Conservation (phyloP, 192 early-diverging fungal species). For the Rhizoclosmatium globosum region DNA sequence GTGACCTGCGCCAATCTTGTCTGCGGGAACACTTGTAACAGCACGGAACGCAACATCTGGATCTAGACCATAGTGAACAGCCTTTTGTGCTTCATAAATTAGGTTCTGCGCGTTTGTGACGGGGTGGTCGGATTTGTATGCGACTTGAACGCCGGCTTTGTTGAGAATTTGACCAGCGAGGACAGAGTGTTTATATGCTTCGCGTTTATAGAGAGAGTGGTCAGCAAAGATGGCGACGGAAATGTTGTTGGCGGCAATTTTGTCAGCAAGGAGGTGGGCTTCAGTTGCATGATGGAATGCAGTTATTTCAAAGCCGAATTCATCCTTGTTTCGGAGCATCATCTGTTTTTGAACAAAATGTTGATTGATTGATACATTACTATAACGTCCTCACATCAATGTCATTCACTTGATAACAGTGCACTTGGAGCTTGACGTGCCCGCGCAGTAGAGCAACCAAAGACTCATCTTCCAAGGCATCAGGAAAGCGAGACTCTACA, state of each 20-base stretch:
- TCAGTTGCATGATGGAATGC: slow-evolving; percentile 84
- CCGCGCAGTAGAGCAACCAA: slow-evolving; percentile 74
- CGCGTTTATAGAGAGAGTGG: slow-evolving; percentile 73
- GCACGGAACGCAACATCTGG: slow-evolving; percentile 64
- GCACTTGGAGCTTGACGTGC: slow-evolving; percentile 73
- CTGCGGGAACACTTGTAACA: slow-evolving; percentile 77
- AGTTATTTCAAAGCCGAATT: slow-evolving; percentile 77
- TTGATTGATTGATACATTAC: neutral
- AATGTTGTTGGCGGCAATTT: slow-evolving; percentile 68
- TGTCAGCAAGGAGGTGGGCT: slow-evolving; percentile 73
- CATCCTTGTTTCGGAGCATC: slow-evolving; percentile 72
- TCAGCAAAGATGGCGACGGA: slow-evolving; percentile 76
- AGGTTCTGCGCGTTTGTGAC: slow-evolving; percentile 76
- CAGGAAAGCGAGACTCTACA: slow-evolving; percentile 64
- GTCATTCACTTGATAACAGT: slow-evolving; percentile 60
- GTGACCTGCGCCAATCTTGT: slow-evolving; percentile 69
- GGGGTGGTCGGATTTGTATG: slow-evolving; percentile 82
- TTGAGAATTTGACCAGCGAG: slow-evolving; percentile 66
- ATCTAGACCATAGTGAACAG: slow-evolving; percentile 74
- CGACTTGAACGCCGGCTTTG: slow-evolving; percentile 76
- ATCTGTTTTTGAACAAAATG: slow-evolving; percentile 57
- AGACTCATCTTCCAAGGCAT: slow-evolving; percentile 63
- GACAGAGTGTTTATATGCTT: slow-evolving; percentile 70
- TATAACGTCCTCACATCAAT: neutral
- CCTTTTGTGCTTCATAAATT: slow-evolving; percentile 80